Evolutionary conservation across 495 filamentous ascomycete genomes (phyloP).

Genomic region (Staphylotrichum longicolle): DNA sequence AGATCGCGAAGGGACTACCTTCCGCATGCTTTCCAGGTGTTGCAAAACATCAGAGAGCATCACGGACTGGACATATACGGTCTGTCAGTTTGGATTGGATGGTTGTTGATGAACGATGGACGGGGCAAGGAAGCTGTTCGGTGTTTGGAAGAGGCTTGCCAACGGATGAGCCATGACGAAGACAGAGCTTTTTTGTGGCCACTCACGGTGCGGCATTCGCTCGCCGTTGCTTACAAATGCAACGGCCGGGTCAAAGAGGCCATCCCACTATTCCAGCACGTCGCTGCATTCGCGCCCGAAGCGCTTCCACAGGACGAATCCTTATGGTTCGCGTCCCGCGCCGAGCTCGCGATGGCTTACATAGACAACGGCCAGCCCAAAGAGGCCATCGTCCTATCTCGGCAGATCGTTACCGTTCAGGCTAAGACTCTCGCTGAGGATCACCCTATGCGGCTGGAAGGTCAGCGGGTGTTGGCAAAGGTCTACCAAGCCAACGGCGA

Average conservation of each 20-base stretch:
- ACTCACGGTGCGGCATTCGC: constrained; percentile 34
- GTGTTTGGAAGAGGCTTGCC: constrained; percentile 7
- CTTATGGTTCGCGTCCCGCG: too few relatives aligned
- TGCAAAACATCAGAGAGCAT: constrained; percentile 14
- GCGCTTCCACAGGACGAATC: too few relatives aligned
- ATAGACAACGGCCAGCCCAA: too few relatives aligned
- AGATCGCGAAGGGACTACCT: constrained; percentile 30
- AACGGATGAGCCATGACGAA: constrained; percentile 19
- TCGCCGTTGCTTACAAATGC: constrained; percentile 27
- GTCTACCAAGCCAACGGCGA: too few relatives aligned
- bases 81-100: constrained; percentile 1
- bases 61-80: constrained; percentile 2
- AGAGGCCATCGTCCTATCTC: too few relatives aligned
- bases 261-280: too few relatives aligned
- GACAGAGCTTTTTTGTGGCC: constrained; percentile 31
- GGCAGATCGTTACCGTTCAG: too few relatives aligned
- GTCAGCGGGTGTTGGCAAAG: too few relatives aligned
- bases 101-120: constrained; percentile 9
- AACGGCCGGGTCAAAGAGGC: constrained; percentile 28
- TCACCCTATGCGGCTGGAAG: too few relatives aligned
- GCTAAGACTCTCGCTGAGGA: too few relatives aligned
- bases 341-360: too few relatives aligned
- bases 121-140: constrained; percentile 12
- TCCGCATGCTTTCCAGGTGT: constrained; percentile 32
- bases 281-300: too few relatives aligned